phyloP scores from a whole-genome alignment of 2,329 filamentous ascomycete genomes.

The Neoascochyta sp. region DNA sequence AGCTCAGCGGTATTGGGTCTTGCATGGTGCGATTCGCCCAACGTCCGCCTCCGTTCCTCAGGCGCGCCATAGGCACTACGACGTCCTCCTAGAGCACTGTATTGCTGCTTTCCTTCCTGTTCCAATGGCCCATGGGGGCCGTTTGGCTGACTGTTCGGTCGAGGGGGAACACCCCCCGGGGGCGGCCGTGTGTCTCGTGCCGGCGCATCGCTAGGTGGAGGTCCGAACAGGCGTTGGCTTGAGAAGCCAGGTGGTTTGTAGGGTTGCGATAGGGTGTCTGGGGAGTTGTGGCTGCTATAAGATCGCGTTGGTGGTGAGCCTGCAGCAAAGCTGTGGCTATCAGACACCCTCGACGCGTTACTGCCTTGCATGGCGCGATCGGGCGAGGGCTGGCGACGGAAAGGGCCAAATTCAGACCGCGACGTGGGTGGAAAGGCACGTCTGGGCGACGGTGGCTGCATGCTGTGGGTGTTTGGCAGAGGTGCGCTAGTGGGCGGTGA shows the following conservation, averaged over 20 bases:
- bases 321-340: conserved; percentile 25
- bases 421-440: conserved; percentile 29
- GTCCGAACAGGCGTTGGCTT: conserved; percentile 30
- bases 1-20: conserved; percentile 34
- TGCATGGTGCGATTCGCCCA: conserved; percentile 35
- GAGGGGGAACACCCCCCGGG: conserved; percentile 30
- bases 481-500: conserved; percentile 43
- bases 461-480: conserved; percentile 38
- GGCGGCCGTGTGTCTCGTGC: conserved; percentile 23
- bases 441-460: conserved; percentile 48
- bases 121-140: conserved; percentile 24
- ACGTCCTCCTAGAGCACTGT: conserved; percentile 25
- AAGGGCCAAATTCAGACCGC: conserved; percentile 35
- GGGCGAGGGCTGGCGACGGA: conserved; percentile 37
- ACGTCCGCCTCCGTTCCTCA: conserved; percentile 34
- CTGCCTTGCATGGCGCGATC: conserved; percentile 32
- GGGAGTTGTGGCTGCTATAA: conserved; percentile 36
- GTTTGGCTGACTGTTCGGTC: conserved; percentile 41
- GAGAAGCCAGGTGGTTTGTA: conserved; percentile 34
- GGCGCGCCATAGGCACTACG: conserved; percentile 25
- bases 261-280: conserved; percentile 31
- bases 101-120: conserved; percentile 18
- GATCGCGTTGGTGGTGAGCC: conserved; percentile 29
- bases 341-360: conserved; percentile 23
- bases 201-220: conserved; percentile 27